Evolutionary conservation across 1,139 yeast species (phyloP).

Genomic region (Ogataea hybrid): DNA sequence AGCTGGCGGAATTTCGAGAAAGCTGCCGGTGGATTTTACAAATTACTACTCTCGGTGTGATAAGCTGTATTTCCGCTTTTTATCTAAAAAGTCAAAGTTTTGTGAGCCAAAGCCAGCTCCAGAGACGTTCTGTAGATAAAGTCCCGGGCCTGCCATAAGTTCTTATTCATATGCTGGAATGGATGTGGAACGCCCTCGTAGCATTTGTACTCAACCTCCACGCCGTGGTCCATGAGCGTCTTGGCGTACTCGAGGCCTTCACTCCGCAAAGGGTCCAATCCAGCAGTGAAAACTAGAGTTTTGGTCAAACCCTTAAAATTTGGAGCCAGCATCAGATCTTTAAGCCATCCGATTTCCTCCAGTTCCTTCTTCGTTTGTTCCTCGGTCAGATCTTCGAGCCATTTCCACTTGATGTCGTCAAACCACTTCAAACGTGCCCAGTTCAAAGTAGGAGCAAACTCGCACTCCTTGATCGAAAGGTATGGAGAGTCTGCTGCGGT

Average conservation of each 20-base stretch:
- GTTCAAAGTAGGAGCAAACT: conserved; percentile 32
- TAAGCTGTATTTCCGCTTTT: neutral
- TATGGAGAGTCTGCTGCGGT: conserved; percentile 31
- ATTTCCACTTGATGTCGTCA: conserved; percentile 24
- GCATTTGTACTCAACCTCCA: conserved; percentile 25
- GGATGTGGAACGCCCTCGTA: conserved; percentile 33
- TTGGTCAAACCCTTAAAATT: conserved; percentile 28
- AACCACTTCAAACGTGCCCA: conserved; percentile 34
- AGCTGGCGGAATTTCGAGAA: neutral
- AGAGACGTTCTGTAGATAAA: conserved; percentile 18
- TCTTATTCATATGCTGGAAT: conserved; percentile 26
- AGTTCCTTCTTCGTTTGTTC: conserved; percentile 17
- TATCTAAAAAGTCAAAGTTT: conserved; percentile 9
- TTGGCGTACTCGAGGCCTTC: conserved; percentile 35
- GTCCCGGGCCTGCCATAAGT: conserved; percentile 17
- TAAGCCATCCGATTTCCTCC: conserved; percentile 28
- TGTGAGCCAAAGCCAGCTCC: conserved; percentile 20
- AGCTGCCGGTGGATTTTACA: neutral
- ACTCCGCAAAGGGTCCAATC: conserved; percentile 33
- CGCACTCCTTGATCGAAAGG: conserved; percentile 24
- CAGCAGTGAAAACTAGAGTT: conserved; percentile 33
- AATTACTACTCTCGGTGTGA: neutral
- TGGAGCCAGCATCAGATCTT: conserved; percentile 26
- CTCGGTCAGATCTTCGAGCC: conserved; percentile 6
- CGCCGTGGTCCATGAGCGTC: conserved; percentile 28